Percentiles rank a stretch among this genome's conserved stretches.
These are phyloP conservation scores for Buddleja alternifolia DNA, from an alignment of 257 asterid genomes.

Conservation along the genomic window DNA sequence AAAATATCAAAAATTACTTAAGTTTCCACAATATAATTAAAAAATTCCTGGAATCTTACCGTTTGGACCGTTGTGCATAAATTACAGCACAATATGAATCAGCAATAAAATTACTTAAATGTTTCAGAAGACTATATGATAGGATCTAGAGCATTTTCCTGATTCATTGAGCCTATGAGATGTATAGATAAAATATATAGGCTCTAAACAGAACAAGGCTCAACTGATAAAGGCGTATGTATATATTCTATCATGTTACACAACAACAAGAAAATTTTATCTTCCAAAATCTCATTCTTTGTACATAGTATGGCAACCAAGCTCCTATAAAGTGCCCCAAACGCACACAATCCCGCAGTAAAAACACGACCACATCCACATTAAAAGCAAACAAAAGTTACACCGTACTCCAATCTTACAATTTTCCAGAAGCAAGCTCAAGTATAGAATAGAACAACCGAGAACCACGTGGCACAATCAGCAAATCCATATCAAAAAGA, in stretches of 20 bases:
- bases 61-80: neutral
- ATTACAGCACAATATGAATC: neutral
- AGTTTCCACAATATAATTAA: neutral
- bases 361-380: neutral
- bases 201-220: too few relatives aligned
- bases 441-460: neutral
- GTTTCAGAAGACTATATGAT: neutral
- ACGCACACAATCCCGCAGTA: conserved; percentile 3
- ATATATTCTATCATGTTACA: too few relatives aligned
- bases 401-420: conserved; percentile 6
- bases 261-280: neutral
- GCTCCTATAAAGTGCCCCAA: neutral
- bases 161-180: neutral
- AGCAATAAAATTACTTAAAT: neutral
- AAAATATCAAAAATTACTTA: conserved; percentile 15
- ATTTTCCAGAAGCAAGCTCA: neutral
- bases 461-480: neutral
- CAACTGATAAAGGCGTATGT: too few relatives aligned
- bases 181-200: neutral
- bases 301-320: neutral
- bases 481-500: conserved; percentile 9
- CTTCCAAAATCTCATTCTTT: neutral
- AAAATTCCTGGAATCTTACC: neutral
- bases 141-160: neutral
- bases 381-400: neutral